Percentiles rank a stretch among this genome's conserved stretches.
phyloP scores from a whole-genome alignment of 306 rosid genomes.

The Ammopiptanthus mongolicus region DNA sequence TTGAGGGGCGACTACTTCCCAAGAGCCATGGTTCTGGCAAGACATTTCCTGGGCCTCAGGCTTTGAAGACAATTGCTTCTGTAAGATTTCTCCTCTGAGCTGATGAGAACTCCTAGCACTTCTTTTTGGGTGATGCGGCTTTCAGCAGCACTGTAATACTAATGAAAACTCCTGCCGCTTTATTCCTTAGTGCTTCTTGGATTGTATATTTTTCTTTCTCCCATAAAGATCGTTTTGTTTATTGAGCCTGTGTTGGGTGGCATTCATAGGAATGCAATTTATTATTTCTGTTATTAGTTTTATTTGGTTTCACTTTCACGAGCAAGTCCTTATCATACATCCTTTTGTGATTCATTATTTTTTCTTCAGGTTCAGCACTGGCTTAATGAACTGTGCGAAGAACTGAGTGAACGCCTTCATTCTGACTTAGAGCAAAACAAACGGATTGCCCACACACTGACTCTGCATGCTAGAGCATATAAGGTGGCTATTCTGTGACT shows the following conservation, averaged over 20 bases:
- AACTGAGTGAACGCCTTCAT: conserved; percentile 72
- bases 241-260: conserved; percentile 12
- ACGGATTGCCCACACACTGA: conserved; percentile 77
- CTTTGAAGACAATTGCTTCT: conserved; percentile 62
- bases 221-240: background rate
- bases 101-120: conserved; percentile 1
- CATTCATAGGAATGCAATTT: background rate
- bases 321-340: background rate
- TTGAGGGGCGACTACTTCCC: conserved; percentile 83
- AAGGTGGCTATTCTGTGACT: conserved; percentile 37
- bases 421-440: conserved; percentile 78
- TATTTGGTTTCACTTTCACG: background rate
- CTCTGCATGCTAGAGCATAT: conserved; percentile 78
- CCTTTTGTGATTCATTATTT: conserved; percentile 9
- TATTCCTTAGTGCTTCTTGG: background rate
- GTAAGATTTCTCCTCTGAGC: conserved; percentile 43
- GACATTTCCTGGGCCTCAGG: conserved; percentile 90
- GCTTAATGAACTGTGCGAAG: conserved; percentile 84
- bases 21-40: conserved; percentile 99
- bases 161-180: background rate
- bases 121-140: conserved; percentile 4
- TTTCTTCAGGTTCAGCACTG: conserved; percentile 69
- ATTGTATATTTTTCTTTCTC: background rate
- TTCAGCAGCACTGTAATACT: background rate
- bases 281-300: background rate